A percentile compares a stretch with the other conserved stretches of the same genome.
Conservation (phyloP, 371 early-diverging fungal species). For the Astathelohania contejeani region DNA sequence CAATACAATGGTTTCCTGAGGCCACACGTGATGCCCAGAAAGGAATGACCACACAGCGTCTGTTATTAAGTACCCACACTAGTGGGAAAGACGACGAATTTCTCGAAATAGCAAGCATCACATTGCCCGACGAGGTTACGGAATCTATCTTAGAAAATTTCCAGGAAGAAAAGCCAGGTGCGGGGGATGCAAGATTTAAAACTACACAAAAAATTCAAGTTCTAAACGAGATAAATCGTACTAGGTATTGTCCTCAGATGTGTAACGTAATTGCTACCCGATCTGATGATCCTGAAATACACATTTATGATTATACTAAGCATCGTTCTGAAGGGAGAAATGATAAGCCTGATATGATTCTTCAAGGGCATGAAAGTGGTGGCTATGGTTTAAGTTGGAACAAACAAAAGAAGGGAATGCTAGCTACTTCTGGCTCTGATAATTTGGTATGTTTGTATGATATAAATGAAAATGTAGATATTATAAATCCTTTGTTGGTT, state of each 20-base stretch:
- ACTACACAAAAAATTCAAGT: conserved; percentile 45
- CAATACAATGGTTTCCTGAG: conserved; percentile 89
- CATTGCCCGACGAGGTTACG: conserved; percentile 44
- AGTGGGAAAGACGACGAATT: conserved; percentile 42
- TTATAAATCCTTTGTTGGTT: conserved; percentile 55
- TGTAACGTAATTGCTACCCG: conserved; percentile 80
- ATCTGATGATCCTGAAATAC: conserved; percentile 67
- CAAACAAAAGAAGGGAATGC: conserved; percentile 52
- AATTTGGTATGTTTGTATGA: conserved; percentile 65
- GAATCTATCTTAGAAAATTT: too few relatives aligned
- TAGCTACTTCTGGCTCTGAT: conserved; percentile 71
- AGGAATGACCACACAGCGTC: conserved; percentile 40
- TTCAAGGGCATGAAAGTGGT: conserved; percentile 74
- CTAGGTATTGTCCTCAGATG: conserved; percentile 62
- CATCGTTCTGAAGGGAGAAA: conserved; percentile 61
- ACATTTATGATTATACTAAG: conserved; percentile 83
- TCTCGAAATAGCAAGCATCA: conserved; percentile 34
- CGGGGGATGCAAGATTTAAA: conserved; percentile 53
- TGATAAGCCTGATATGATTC: conserved; percentile 66
- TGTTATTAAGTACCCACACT: conserved; percentile 49
- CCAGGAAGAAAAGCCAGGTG: neutral
- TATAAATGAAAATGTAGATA: conserved; percentile 56
- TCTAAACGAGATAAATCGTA: conserved; percentile 38
- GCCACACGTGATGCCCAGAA: conserved; percentile 53
- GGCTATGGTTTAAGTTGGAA: conserved; percentile 66